phyloP scores from a whole-genome alignment of 345 rosid genomes.

The Rhodamnia rubescens region DNA sequence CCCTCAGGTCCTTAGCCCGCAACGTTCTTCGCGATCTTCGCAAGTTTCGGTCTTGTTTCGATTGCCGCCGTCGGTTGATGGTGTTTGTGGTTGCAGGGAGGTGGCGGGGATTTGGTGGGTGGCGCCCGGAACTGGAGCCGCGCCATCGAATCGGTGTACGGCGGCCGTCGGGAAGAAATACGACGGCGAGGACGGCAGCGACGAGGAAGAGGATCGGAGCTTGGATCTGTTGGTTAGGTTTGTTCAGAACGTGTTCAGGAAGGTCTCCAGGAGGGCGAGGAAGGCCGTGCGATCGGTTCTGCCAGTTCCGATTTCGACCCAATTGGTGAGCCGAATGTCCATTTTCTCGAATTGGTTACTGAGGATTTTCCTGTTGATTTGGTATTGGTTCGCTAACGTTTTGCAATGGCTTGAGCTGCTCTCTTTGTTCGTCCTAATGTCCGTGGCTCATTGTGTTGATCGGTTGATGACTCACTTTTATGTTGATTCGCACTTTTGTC shows the following conservation, averaged over 20 bases:
- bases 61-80: not conserved
- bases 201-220: conserved; percentile 74
- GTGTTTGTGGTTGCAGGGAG: conserved; percentile 5
- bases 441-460: not conserved
- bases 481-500: not conserved
- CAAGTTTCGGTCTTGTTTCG: not conserved
- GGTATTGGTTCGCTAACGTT: not conserved
- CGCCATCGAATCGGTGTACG: conserved; percentile 37
- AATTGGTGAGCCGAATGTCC: conserved; percentile 20
- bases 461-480: not conserved
- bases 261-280: conserved; percentile 62
- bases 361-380: not conserved
- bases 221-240: conserved; percentile 71
- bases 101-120: conserved; percentile 22
- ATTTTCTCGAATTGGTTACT: not conserved
- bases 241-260: conserved; percentile 55
- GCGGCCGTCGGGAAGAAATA: conserved; percentile 14
- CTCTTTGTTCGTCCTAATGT: not conserved
- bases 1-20: not conserved
- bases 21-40: not conserved
- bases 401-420: not conserved
- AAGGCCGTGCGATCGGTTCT: conserved; percentile 82
- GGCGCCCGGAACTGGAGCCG: conserved; percentile 68
- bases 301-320: conserved; percentile 51
- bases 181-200: conserved; percentile 45